Base-by-base conservation (phyloP, 139 green algal genomes). In the Deuterostichococcus epilithicus region DNA sequence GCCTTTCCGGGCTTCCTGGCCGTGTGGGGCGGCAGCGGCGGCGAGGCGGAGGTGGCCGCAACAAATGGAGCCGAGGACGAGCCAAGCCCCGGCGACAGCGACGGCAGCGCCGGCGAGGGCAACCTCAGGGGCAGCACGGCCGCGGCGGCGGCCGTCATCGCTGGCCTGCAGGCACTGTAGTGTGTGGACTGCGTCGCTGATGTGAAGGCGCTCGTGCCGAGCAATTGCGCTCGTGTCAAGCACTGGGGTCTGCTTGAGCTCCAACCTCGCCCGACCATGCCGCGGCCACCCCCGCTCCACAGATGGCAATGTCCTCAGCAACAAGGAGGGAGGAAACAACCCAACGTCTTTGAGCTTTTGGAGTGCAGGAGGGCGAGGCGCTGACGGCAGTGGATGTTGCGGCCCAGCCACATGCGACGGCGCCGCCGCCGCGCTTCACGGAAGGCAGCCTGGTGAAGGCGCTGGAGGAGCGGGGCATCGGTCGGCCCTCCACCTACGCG, bases 401-500 rank as follows among this genome's bases (percentile, higher is more conserved):
- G 2, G 42, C 73, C 13, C 1, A 30, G 22, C 78, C 86, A 76
- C 92, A 96, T 82, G 85, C 88, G 47, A 98, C 94, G 5, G 78
- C 81, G 38, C 92, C 93, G 2, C 93, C 95, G 2, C 58, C 82
- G 0, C 82, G 92, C 36, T 98, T 85, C 88, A 93, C 86, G 1
- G 94, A 97, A 45, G 91, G 82, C 10, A 84, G 72, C 36, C 81
- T 97, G 36, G 88, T 98, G 37, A 92, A 91, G 80, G 76, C 74
- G 2, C 72, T 99, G 75, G 94, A 99, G 84, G 90, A 94, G 80
- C 66, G 74, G 22, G 94, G 94, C 45, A 94, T 99, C 18, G 95
- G 95, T 0, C 81, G 95, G 13, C 95, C 95, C 66, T 97, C 92
- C 47, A 99, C 95, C 5, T 99, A 98, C 77, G 94, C 93, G 1